Conservation (phyloP, 202 grass and related monocot genomes). For the Saccharum hybrid region DNA sequence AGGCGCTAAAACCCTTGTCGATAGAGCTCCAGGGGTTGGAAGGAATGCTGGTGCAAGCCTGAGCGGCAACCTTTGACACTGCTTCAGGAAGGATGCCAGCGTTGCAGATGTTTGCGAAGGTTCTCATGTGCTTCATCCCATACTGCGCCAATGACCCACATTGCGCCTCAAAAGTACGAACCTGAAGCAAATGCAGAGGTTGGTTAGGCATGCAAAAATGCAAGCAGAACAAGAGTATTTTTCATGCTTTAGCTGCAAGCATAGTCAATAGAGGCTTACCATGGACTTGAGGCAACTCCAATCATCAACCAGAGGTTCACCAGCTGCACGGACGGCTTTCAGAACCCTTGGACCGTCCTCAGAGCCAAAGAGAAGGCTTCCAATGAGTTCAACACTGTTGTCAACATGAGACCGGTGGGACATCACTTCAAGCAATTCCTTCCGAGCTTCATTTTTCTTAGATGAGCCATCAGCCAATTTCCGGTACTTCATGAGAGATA, state of each 20-base stretch:
- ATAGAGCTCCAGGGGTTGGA: constrained; percentile 82
- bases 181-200: constrained; percentile 53
- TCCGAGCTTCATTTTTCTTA: constrained; percentile 68
- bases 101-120: constrained; percentile 92
- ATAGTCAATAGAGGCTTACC: constrained; percentile 51
- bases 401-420: constrained; percentile 86
- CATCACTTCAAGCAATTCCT: constrained; percentile 88
- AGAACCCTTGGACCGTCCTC: constrained; percentile 63
- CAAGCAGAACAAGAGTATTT: constrained; percentile 7
- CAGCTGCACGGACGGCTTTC: constrained; percentile 64
- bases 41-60: constrained; percentile 74
- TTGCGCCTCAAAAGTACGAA: constrained; percentile 74
- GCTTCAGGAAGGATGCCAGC: constrained; percentile 58
- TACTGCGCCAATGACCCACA: constrained; percentile 90
- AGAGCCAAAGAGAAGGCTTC: constrained; percentile 89
- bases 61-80: constrained; percentile 59
- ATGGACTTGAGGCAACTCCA: constrained; percentile 90
- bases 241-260: background rate
- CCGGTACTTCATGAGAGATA: constrained; percentile 62
- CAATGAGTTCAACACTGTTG: constrained; percentile 80
- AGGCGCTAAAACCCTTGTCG: constrained; percentile 77
- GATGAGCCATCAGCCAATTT: constrained; percentile 58
- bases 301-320: constrained; percentile 84
- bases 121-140: constrained; percentile 95
- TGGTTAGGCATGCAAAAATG: constrained; percentile 27